Evolutionary conservation across 805 yeast genomes (phyloP).

Genomic region (Yarrowia porcina): DNA sequence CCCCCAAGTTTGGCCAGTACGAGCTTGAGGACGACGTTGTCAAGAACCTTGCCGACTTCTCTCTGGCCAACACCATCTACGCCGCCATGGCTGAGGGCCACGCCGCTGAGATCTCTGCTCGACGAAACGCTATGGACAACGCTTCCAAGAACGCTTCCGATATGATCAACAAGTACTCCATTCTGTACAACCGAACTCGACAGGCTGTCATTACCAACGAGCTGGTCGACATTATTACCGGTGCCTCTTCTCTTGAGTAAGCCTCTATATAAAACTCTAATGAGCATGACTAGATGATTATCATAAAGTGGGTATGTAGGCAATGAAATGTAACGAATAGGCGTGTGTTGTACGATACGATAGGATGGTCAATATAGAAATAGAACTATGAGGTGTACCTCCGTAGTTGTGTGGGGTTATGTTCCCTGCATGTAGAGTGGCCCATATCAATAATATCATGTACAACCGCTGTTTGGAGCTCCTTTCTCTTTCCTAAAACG

Average conservation of each 20-base stretch:
- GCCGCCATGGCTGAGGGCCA: constrained; percentile 96
- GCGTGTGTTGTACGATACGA: neutral
- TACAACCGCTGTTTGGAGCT: too few species aligned
- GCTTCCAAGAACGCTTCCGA: constrained; percentile 99
- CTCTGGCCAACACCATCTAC: constrained; percentile 84
- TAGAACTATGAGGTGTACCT: too few species aligned
- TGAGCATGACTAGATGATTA: constrained; percentile 27
- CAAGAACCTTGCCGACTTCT: constrained; percentile 65
- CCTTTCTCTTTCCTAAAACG: too few species aligned
- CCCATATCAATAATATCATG: too few species aligned
- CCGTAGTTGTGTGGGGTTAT: too few species aligned
- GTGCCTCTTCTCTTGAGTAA: constrained; percentile 97
- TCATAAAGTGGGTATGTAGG: neutral
- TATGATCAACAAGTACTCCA: constrained; percentile 93
- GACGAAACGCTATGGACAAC: constrained; percentile 99
- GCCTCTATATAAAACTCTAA: constrained; percentile 25
- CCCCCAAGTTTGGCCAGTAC: constrained; percentile 81
- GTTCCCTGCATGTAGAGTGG: too few species aligned
- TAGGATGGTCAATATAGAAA: too few species aligned
- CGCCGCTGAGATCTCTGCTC: constrained; percentile 95
- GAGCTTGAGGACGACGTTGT: constrained; percentile 65
- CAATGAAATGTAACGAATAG: neutral
- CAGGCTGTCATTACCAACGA: constrained; percentile 99
- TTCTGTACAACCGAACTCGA: constrained; percentile 98
- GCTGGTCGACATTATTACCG: constrained; percentile 98